A percentile compares a stretch with the other conserved stretches of the same genome.
Evolutionary conservation across 495 filamentous ascomycete species (phyloP).

Genomic region (Daldinia childiae): DNA sequence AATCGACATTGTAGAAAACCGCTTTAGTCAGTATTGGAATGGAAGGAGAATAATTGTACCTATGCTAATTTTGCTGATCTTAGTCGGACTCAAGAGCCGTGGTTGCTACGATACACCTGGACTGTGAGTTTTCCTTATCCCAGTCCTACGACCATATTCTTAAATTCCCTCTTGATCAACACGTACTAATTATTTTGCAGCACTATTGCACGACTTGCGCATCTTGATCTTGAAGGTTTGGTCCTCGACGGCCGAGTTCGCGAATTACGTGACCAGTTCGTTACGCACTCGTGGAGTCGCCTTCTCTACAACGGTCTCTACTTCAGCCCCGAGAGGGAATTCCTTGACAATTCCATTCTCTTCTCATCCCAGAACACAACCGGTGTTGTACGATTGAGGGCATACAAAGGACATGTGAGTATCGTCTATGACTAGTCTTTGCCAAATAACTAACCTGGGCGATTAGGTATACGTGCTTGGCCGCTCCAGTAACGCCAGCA

Average conservation of each 20-base stretch:
- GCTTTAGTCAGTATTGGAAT: constrained; percentile 1
- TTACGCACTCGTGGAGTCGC: constrained; percentile 79
- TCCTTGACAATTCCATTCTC: constrained; percentile 71
- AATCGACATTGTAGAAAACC: constrained; percentile 78
- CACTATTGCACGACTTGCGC: constrained; percentile 78
- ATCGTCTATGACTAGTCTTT: neutral
- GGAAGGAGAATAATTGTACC: neutral
- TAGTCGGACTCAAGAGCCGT: constrained; percentile 79
- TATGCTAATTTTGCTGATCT: constrained; percentile 43
- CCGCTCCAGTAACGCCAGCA: constrained; percentile 77
- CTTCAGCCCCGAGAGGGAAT: constrained; percentile 67
- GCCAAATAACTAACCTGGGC: constrained; percentile 64
- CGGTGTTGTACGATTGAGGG: constrained; percentile 65
- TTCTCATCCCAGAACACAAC: constrained; percentile 71
- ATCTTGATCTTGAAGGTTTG: constrained; percentile 85
- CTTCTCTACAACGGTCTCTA: constrained; percentile 84
- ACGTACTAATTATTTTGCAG: neutral
- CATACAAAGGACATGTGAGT: constrained; percentile 66
- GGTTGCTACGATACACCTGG: constrained; percentile 89
- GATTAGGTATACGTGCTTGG: constrained; percentile 81
- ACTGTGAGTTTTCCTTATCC: constrained; percentile 44
- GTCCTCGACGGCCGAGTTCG: constrained; percentile 87
- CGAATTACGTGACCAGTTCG: constrained; percentile 82
- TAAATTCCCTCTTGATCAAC: too few relatives aligned
- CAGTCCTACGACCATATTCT: neutral